A percentile compares a stretch with the other conserved stretches of the same genome.
Conservation (phyloP, 768 basidiomycete genomes). For the Mycena rebaudengoi region DNA sequence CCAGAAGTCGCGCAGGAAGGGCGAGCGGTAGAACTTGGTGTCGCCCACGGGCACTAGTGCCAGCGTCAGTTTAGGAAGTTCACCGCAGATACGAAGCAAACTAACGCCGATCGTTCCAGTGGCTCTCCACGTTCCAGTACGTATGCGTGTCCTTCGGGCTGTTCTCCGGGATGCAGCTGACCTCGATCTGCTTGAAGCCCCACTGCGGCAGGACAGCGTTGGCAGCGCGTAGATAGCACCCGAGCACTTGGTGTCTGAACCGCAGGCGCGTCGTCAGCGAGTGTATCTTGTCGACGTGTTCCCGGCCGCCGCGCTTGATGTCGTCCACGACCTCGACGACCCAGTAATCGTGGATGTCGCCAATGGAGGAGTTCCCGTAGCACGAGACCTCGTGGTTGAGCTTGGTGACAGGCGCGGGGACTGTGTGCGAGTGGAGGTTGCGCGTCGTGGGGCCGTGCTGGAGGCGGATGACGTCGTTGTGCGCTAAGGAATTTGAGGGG, state of each 20-base stretch:
- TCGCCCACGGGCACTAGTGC: slow-evolving; percentile 83
- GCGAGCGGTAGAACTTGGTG: slow-evolving; percentile 84
- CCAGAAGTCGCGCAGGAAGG: slow-evolving; percentile 97
- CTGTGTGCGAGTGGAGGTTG: slow-evolving; percentile 91
- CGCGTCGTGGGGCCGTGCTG: slow-evolving; percentile 84
- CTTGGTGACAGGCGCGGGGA: slow-evolving; percentile 90
- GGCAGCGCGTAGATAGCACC: slow-evolving; percentile 91
- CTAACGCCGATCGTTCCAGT: slow-evolving; percentile 95
- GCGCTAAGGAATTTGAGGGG: slow-evolving; percentile 73
- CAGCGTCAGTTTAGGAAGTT: neutral
- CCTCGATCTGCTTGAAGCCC: slow-evolving; percentile 99
- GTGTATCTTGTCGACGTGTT: slow-evolving; percentile 75
- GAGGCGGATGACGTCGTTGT: slow-evolving; percentile 85
- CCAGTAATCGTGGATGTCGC: slow-evolving; percentile 93
- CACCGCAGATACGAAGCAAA: slow-evolving; percentile 29
- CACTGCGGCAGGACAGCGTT: slow-evolving; percentile 93
- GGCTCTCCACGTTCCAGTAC: slow-evolving; percentile 98
- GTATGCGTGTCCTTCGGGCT: slow-evolving; percentile 83
- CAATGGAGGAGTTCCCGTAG: slow-evolving; percentile 90
- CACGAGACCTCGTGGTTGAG: slow-evolving; percentile 91
- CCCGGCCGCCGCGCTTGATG: slow-evolving; percentile 66
- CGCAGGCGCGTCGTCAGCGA: slow-evolving; percentile 91
- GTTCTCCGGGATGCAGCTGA: slow-evolving; percentile 91
- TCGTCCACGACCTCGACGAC: slow-evolving; percentile 94
- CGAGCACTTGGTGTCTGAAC: slow-evolving; percentile 77